Evolutionary conservation across 2,329 filamentous ascomycete genomes (phyloP).

Genomic region (Pyricularia grisea): DNA sequence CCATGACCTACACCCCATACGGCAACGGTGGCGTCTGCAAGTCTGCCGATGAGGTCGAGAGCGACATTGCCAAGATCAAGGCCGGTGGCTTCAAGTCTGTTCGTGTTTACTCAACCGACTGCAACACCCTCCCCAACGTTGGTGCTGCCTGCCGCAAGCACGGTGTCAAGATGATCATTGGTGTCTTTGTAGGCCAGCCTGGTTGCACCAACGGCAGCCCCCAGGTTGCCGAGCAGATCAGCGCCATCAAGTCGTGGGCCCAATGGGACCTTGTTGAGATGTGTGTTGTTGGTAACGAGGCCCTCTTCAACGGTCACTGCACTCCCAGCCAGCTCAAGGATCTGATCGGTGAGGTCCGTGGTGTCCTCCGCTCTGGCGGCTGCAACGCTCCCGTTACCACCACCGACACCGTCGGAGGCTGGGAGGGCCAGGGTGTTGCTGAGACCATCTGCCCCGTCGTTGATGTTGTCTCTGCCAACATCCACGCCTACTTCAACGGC

Average conservation of each 20-base stretch:
- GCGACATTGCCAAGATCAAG: constrained; percentile 56
- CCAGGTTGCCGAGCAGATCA: constrained; percentile 63
- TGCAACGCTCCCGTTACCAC: constrained; percentile 74
- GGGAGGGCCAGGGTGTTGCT: constrained; percentile 53
- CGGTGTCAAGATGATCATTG: constrained; percentile 73
- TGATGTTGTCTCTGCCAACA: constrained; percentile 75
- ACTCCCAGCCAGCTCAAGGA: constrained; percentile 51
- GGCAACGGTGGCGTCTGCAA: constrained; percentile 54
- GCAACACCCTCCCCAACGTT: constrained; percentile 68
- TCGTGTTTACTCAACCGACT: constrained; percentile 90
- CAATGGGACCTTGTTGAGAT: constrained; percentile 70
- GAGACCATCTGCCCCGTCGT: constrained; percentile 59
- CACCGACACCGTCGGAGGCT: constrained; percentile 74
- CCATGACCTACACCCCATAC: constrained; percentile 77
- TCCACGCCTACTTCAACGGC: constrained; percentile 91
- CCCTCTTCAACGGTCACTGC: constrained; percentile 66
- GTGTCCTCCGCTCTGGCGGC: constrained; percentile 49
- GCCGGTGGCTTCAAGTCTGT: constrained; percentile 57
- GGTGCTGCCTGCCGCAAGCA: constrained; percentile 56
- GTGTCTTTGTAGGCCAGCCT: constrained; percentile 70
- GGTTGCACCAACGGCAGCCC: constrained; percentile 47
- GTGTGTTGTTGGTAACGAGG: constrained; percentile 86
- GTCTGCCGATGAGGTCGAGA: constrained; percentile 42
- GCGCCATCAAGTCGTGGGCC: constrained; percentile 61
- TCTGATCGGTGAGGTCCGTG: constrained; percentile 62